These are phyloP conservation scores for Corymbia maculata DNA, from an alignment of 345 rosid species.

Conservation along the genomic window DNA sequence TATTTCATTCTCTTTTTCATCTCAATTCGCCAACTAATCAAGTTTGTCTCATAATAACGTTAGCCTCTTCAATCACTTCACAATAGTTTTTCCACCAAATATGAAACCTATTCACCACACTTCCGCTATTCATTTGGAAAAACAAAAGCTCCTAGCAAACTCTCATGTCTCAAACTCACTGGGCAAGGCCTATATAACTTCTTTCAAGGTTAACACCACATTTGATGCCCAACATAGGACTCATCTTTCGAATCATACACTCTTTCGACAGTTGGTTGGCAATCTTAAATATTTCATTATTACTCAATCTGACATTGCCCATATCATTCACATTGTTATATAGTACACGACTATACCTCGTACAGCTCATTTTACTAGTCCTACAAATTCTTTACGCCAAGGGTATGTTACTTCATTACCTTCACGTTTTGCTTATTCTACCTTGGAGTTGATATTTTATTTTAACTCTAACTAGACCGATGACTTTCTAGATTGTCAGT, in stretches of 20 bases:
- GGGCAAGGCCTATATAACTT: rapidly evolving
- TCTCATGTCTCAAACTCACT: too few relatives aligned
- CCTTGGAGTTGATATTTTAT: neutral
- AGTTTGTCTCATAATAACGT: too few relatives aligned
- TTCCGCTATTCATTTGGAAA: too few relatives aligned
- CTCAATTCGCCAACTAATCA: too few relatives aligned
- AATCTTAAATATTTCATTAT: neutral
- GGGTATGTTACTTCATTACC: rapidly evolving
- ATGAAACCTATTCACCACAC: too few relatives aligned
- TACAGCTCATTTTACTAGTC: neutral
- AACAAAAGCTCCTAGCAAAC: too few relatives aligned
- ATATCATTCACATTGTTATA: rapidly evolving
- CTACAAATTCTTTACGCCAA: rapidly evolving
- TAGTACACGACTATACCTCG: rapidly evolving
- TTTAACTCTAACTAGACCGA: rapidly evolving
- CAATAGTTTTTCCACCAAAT: too few relatives aligned
- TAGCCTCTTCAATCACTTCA: too few relatives aligned
- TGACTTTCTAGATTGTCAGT: rapidly evolving
- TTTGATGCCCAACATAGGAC: neutral
- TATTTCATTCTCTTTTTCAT: too few relatives aligned
- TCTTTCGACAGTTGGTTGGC: rapidly evolving
- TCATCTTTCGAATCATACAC: rapidly evolving
- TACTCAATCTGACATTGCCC: rapidly evolving
- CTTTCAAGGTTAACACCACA: rapidly evolving
- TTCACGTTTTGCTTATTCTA: neutral